Conservation (phyloP, 2,329 filamentous ascomycete species). For the Delphinella strobiligena region DNA sequence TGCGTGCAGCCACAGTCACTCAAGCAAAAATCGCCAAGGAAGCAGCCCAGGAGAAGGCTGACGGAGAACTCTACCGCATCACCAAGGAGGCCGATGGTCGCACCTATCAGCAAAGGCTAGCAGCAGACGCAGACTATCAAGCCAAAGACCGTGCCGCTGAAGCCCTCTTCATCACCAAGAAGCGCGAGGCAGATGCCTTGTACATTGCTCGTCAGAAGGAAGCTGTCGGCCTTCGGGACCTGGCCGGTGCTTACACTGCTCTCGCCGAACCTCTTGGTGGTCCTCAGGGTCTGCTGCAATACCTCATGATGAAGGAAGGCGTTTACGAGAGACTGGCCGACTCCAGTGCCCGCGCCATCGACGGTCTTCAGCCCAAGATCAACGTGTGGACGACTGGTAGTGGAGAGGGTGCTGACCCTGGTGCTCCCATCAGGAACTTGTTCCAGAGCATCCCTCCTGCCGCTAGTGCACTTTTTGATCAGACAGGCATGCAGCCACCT, state of each 20-base stretch:
- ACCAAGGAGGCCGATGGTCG: conserved; percentile 35
- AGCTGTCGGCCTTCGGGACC: conserved; percentile 63
- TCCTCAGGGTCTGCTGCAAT: conserved; percentile 65
- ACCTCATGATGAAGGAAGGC: conserved; percentile 77
- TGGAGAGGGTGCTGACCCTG: conserved; percentile 40
- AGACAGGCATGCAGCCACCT: conserved; percentile 72
- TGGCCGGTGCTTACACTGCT: conserved; percentile 68
- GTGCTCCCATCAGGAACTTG: conserved; percentile 61
- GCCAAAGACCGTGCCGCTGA: conserved; percentile 26
- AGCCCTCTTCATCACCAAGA: conserved; percentile 22
- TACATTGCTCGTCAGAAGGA: conserved; percentile 55
- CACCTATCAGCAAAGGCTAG: conserved; percentile 49
- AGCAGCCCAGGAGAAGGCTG: conserved; percentile 55
- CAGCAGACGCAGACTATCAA: conserved; percentile 47
- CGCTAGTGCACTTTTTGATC: conserved; percentile 75
- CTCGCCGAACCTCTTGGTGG: conserved; percentile 65
- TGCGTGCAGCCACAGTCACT: conserved; percentile 65
- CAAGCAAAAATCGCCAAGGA: conserved; percentile 61
- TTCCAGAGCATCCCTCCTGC: conserved; percentile 77
- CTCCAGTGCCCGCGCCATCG: conserved; percentile 64
- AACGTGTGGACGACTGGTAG: conserved; percentile 75
- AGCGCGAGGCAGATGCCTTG: conserved; percentile 47
- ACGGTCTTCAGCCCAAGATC: conserved; percentile 77
- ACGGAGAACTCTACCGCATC: conserved; percentile 36
- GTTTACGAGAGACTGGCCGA: conserved; percentile 66